Conservation (phyloP, 306 rosid genomes). For the Begonia peltatifolia region DNA sequence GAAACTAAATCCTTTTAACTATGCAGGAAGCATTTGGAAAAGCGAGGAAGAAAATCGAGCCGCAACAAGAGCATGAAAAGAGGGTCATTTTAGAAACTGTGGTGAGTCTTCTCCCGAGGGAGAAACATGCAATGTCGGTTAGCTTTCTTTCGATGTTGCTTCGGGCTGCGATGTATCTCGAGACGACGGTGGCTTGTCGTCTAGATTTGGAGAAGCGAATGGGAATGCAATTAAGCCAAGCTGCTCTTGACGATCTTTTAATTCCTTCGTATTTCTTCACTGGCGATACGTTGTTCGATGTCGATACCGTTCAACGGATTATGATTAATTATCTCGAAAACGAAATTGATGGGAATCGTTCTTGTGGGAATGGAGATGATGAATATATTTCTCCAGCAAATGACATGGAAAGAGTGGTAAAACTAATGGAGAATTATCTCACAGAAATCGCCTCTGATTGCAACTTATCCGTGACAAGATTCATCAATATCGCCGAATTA, state of each 20-base stretch:
- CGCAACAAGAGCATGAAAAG: constrained; percentile 65
- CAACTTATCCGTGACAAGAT: constrained; percentile 51
- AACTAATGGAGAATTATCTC: constrained; percentile 70
- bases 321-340: constrained; percentile 48
- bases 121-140: constrained; percentile 58
- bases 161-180: constrained; percentile 58
- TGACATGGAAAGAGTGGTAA: constrained; percentile 54
- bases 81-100: constrained; percentile 81
- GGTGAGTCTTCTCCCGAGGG: constrained; percentile 84
- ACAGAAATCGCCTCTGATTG: constrained; percentile 77
- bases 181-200: constrained; percentile 91
- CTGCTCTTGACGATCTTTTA: constrained; percentile 80
- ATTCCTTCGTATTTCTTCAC: constrained; percentile 73
- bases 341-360: constrained; percentile 23
- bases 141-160: constrained; percentile 93
- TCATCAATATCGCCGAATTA: constrained; percentile 56
- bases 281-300: constrained; percentile 76
- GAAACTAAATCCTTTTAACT: constrained; percentile 4
- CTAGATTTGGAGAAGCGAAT: constrained; percentile 87
- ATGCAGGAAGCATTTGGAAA: constrained; percentile 59
- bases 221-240: constrained; percentile 61
- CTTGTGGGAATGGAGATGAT: constrained; percentile 19
- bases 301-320: constrained; percentile 70
- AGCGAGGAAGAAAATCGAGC: constrained; percentile 76
- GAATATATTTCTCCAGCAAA: constrained; percentile 37